Evolutionary conservation across 805 yeast genomes (phyloP), one percentile per base, ranked within the genome.

Genomic region (Candida multigemmis): DNA sequence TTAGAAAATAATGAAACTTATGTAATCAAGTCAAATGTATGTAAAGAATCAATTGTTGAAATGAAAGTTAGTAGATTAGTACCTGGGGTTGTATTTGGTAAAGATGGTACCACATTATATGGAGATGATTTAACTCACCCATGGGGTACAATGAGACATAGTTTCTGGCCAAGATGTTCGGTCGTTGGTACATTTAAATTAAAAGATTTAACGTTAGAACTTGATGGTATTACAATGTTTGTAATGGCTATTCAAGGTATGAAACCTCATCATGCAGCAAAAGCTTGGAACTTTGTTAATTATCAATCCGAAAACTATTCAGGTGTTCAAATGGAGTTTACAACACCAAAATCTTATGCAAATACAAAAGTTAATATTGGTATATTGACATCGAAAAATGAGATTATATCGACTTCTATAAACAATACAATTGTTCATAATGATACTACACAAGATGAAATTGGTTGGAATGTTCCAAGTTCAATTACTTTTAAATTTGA

Each of bases 221-320:
- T 71, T 27, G 50, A 64, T 22, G 75, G 73, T 20, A 51, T 45
- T 30, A 56, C 85, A 26, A 81, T 91, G 94, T 87, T 76, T 48
- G 95, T 89, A 28, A 78, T 83, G 89, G 98, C 98, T 5, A 61
- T 85, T 41, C 98, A 91, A 63, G 97, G 97, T 35, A 87, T 91
- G 97, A 91, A 91, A 56, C 98, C 98, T 6, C 96, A 91, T 56
- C 98, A 91, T 57, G 96, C 96, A 19, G 98, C 98, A 31, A 84
- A 94, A 35, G 60, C 85, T 13, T 91, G 98, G 98, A 91, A 89
- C 58, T 91, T 91, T 51, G 57, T 83, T 36, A 80, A 84, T 56
- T 89, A 82, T 68, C 95, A 84, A 50, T 79, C 91, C 12, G 68
- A 74, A 27, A 60, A 74, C 21, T 65, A 69, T 41, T 65, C 89